Conservation (phyloP, 805 yeast species). For the Myxozyma vanderwaltii region DNA sequence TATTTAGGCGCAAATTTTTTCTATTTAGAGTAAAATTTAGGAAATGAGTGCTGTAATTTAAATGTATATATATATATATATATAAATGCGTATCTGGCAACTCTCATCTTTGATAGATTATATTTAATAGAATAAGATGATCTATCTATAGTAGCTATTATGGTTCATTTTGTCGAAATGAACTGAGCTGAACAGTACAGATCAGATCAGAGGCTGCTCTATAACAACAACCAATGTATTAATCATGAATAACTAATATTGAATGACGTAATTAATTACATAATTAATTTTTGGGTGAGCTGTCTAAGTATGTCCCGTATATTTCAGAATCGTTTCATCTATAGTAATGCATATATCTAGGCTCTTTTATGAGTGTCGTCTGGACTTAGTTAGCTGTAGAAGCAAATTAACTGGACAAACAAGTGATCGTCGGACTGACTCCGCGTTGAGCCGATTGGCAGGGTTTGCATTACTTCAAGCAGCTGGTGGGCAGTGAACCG, state of each 20-base stretch:
- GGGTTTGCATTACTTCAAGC: background rate
- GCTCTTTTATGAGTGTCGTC: background rate
- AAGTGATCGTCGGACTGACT: background rate
- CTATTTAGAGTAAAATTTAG: slow-evolving; percentile 2
- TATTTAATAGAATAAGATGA: background rate
- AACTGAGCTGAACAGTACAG: too few species aligned
- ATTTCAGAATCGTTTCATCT: too few species aligned
- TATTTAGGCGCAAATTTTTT: slow-evolving; percentile 25
- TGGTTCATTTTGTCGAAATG: background rate
- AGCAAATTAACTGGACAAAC: background rate
- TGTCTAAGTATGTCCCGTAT: too few species aligned
- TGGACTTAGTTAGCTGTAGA: too few species aligned
- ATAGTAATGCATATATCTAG: too few species aligned
- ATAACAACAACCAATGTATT: too few species aligned
- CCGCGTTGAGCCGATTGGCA: slow-evolving; percentile 4
- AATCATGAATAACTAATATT: too few species aligned
- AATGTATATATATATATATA: slow-evolving; percentile 4
- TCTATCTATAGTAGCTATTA: background rate
- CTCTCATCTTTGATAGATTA: background rate
- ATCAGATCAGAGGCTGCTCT: too few species aligned
- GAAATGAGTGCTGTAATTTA: background rate
- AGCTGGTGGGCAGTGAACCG: background rate
- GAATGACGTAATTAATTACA: too few species aligned
- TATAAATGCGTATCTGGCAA: background rate
- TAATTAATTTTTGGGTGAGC: too few species aligned